Base-by-base conservation (phyloP, 164 flowering plant genomes). In the Chloranthus sessilifolius region DNA sequence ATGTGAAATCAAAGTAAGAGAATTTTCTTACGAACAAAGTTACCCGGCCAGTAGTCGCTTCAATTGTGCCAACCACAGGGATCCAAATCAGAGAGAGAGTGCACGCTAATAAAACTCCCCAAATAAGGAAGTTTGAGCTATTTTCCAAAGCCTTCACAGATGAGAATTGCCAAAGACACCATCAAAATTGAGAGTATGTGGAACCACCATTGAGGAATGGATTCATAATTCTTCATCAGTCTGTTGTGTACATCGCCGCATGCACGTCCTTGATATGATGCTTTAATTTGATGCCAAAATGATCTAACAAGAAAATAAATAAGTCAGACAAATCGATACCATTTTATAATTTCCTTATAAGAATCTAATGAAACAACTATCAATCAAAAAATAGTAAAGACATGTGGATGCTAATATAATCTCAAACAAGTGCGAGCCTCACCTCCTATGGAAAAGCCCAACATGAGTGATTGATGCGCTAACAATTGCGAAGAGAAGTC, bases 191-290 rank as follows among this genome's bases (percentile, higher is more conserved):
- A 24, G 28, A 53, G 16, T 39, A n/a, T 4, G 14, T 41, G 24
- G 35, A 61, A 61, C 65, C 65, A 61, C 59, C 58, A 61, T 29
- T 41, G 37, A 39, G 65, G 65, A 17, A 53, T 40, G 2, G 45
- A 16, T 0, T 42, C 15, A 26, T 61, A 61, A 42, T 45, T 59
- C 39, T 33, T 53, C 65, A 61, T 53, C 49, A 61, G 21, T n/a
- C 59, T 39, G 6, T 7, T 47, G 31, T 61, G 51, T 3, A 47
- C 24, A 31, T 47, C 38, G 5, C 25, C 25, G 2, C n/a, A n/a
- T n/a, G n/a, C 2, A 12, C n/a, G 19, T 29, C 2, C 39, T 24
- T 17, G n/a, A 42, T 42, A 22, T 24, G 31, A 17, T 23, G 35
- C 30, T 31, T 36, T 50, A 7, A 50, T 4, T 25, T 36, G 54